Percentiles rank a stretch among this genome's conserved stretches.
These are phyloP conservation scores for Royoungia palumana DNA, from an alignment of 768 basidiomycete species.

Conservation along the genomic window DNA sequence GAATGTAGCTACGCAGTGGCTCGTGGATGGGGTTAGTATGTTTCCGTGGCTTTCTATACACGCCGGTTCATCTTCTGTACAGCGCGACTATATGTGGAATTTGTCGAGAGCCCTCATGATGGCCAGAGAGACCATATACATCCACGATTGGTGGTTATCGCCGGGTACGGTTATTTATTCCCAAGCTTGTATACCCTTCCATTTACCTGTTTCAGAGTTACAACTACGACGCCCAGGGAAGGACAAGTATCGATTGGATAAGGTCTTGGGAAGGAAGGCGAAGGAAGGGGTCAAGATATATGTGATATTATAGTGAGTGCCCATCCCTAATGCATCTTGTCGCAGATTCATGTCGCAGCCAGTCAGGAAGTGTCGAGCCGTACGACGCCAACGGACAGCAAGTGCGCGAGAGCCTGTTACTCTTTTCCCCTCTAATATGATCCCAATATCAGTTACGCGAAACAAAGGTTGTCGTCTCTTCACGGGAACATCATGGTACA, in stretches of 20 bases:
- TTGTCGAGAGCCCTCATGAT: slow-evolving; percentile 86
- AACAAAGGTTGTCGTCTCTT: slow-evolving; percentile 70
- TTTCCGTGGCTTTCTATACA: background rate
- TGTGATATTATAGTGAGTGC: slow-evolving; percentile 84
- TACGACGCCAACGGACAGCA: slow-evolving; percentile 93
- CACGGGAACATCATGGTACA: slow-evolving; percentile 96
- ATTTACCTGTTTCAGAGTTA: slow-evolving; percentile 50
- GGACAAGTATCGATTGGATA: slow-evolving; percentile 83
- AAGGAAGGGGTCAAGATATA: slow-evolving; percentile 95
- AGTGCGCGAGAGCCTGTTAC: slow-evolving; percentile 42
- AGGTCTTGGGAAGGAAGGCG: slow-evolving; percentile 83
- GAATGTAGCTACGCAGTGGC: slow-evolving; percentile 96
- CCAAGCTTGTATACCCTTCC: background rate
- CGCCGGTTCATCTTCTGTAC: slow-evolving; percentile 3
- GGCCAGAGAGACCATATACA: slow-evolving; percentile 86
- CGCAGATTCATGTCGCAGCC: slow-evolving; percentile 8
- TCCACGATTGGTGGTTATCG: slow-evolving; percentile 98
- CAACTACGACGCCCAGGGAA: slow-evolving; percentile 82
- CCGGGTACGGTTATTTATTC: slow-evolving; percentile 51
- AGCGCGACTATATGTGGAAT: slow-evolving; percentile 99
- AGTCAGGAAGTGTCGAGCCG: slow-evolving; percentile 95
- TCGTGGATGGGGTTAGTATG: slow-evolving; percentile 86
- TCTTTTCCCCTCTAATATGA: slow-evolving; percentile 6
- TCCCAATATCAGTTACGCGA: slow-evolving; percentile 64
- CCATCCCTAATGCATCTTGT: background rate